Percentiles rank a stretch among this genome's conserved stretches.
Evolutionary conservation across 2,329 filamentous ascomycete genomes (phyloP).

Genomic region (Colletotrichum sp.): DNA sequence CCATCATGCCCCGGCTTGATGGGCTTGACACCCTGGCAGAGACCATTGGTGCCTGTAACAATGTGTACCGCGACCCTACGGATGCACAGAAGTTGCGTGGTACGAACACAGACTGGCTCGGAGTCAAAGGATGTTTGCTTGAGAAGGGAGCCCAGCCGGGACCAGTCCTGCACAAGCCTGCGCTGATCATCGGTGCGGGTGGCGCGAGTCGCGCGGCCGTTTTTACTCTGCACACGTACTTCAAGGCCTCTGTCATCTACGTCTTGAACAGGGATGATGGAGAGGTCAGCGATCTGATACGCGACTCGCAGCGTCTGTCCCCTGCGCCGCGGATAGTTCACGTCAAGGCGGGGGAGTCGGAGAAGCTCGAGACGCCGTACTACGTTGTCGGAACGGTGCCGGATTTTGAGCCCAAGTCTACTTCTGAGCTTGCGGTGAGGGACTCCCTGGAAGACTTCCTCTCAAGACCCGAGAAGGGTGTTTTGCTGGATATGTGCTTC

Average conservation of each 20-base stretch:
- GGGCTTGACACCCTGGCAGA: constrained; percentile 37
- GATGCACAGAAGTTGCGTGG: constrained; percentile 32
- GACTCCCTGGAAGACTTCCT: constrained; percentile 33
- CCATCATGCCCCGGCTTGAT: constrained; percentile 38
- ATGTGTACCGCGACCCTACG: constrained; percentile 31
- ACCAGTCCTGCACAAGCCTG: constrained; percentile 23
- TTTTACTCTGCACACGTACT: constrained; percentile 34
- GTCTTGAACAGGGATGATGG: constrained; percentile 38
- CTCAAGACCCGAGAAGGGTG: constrained; percentile 28
- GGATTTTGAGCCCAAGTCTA: constrained; percentile 36
- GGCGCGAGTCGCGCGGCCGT: constrained; percentile 46
- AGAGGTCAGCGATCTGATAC: constrained; percentile 31
- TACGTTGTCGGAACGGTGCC: constrained; percentile 45
- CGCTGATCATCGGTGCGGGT: constrained; percentile 44
- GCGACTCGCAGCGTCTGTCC: constrained; percentile 26
- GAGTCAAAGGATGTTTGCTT: constrained; percentile 40
- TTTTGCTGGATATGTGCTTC: constrained; percentile 47
- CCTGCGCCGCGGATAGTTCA: constrained; percentile 30
- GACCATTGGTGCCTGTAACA: constrained; percentile 43
- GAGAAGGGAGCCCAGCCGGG: constrained; percentile 17
- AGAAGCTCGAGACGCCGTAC: constrained; percentile 27
- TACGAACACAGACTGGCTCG: constrained; percentile 49
- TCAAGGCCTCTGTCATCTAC: constrained; percentile 35
- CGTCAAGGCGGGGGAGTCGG: constrained; percentile 29
- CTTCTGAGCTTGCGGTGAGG: constrained; percentile 29